Conservation (phyloP, 2,329 filamentous ascomycete species). For the Pyrenophora teres region DNA sequence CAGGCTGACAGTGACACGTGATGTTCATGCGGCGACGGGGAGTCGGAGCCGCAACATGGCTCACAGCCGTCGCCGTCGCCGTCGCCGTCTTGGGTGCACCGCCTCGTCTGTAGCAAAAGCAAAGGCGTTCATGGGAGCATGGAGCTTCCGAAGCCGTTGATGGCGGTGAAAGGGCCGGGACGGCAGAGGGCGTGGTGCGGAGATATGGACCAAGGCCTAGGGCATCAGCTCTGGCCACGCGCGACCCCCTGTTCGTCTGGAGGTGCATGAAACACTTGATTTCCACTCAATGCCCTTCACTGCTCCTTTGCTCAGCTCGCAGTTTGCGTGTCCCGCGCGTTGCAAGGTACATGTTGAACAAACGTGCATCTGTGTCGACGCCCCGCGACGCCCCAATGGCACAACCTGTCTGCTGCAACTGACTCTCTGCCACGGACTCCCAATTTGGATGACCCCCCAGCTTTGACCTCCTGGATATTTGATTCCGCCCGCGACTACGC, state of each 20-base stretch:
- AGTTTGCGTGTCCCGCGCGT: slow-evolving; percentile 11
- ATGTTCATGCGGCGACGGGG: background rate
- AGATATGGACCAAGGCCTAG: background rate
- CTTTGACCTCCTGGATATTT: slow-evolving; percentile 12
- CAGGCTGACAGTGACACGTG: slow-evolving; percentile 2
- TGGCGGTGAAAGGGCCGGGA: slow-evolving; percentile 3
- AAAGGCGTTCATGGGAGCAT: background rate
- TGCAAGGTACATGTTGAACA: slow-evolving; percentile 6
- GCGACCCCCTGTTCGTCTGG: slow-evolving; percentile 1
- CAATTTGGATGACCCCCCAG: slow-evolving; percentile 6
- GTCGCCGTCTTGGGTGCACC: background rate
- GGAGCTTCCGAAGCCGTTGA: background rate
- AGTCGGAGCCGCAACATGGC: background rate
- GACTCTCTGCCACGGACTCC: slow-evolving; percentile 16
- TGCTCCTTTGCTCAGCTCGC: background rate
- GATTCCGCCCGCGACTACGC: slow-evolving; percentile 6
- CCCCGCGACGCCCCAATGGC: slow-evolving; percentile 17
- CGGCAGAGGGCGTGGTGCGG: slow-evolving; percentile 1
- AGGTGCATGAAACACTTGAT: slow-evolving; percentile 17
- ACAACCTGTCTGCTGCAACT: slow-evolving; percentile 10
- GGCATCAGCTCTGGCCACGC: background rate
- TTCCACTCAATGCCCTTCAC: slow-evolving; percentile 9
- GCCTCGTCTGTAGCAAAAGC: background rate
- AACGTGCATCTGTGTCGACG: slow-evolving; percentile 11
- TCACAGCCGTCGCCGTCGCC: background rate